A percentile compares a stretch with the other conserved stretches of the same genome.
Evolutionary conservation across 2,329 filamentous ascomycete genomes (phyloP).

Genomic region (Chaetomium sp.): DNA sequence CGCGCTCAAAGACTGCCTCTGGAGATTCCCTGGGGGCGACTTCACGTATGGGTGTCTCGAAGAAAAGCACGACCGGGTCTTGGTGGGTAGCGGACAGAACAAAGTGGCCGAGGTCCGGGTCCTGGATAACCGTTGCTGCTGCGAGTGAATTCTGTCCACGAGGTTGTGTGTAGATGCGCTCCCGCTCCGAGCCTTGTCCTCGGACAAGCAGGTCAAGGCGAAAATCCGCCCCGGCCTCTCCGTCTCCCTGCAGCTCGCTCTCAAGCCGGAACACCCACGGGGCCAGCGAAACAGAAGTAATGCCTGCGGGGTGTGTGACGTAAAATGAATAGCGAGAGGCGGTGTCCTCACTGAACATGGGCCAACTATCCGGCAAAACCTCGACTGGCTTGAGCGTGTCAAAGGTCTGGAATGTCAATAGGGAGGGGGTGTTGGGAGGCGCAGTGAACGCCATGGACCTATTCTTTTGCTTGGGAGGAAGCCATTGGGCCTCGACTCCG

Average conservation of each 20-base stretch:
- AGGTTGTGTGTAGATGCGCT: constrained; percentile 51
- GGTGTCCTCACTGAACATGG: constrained; percentile 55
- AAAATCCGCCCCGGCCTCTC: constrained; percentile 54
- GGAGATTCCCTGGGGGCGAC: constrained; percentile 33
- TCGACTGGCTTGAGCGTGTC: constrained; percentile 52
- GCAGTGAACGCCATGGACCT: constrained; percentile 37
- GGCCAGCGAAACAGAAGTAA: constrained; percentile 53
- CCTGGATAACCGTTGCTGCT: constrained; percentile 47
- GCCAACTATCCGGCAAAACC: constrained; percentile 52
- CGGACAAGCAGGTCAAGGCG: constrained; percentile 54
- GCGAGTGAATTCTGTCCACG: constrained; percentile 45
- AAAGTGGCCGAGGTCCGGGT: constrained; percentile 59
- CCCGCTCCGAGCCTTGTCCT: constrained; percentile 48
- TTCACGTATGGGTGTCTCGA: constrained; percentile 52
- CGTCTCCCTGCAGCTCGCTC: constrained; percentile 50
- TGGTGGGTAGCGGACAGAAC: constrained; percentile 53
- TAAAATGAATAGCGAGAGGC: constrained; percentile 58
- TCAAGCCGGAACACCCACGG: constrained; percentile 60
- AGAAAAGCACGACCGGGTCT: constrained; percentile 52
- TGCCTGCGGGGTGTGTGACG: constrained; percentile 53
- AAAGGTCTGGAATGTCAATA: constrained; percentile 57
- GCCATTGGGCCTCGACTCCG: constrained; percentile 60
- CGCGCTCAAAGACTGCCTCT: constrained; percentile 35
- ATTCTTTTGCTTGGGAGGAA: constrained; percentile 50
- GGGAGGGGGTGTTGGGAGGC: constrained; percentile 37